These are phyloP conservation scores for Leccinellum albellum DNA, from an alignment of 768 basidiomycete species.

Conservation along the genomic window DNA sequence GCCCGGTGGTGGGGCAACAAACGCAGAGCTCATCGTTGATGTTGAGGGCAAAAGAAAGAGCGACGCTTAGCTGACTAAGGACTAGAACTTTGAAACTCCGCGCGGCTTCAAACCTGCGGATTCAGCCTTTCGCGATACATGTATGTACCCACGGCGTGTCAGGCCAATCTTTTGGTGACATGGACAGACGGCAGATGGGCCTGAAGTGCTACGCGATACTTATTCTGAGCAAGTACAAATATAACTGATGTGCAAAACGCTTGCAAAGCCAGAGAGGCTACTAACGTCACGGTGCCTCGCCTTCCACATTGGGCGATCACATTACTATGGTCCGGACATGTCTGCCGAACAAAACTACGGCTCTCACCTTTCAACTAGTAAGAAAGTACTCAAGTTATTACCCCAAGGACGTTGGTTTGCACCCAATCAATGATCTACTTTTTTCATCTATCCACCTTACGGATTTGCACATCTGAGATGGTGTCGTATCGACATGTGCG, in stretches of 20 bases:
- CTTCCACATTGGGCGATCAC: neutral
- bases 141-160: too few relatives aligned
- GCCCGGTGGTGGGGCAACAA: conserved; percentile 39
- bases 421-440: neutral
- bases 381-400: neutral
- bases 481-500: neutral
- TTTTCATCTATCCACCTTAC: neutral
- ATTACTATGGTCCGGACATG: too few relatives aligned
- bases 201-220: neutral
- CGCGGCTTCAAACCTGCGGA: neutral
- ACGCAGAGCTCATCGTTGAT: conserved; percentile 31
- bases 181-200: neutral
- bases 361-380: neutral
- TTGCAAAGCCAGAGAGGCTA: neutral
- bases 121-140: too few relatives aligned
- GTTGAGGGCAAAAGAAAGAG: conserved; percentile 28
- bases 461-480: neutral
- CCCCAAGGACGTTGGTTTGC: neutral
- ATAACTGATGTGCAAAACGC: neutral
- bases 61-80: conserved; percentile 23
- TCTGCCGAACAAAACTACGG: neutral
- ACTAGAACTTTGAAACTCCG: conserved; percentile 8
- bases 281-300: neutral
- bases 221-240: too few relatives aligned
- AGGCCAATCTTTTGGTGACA: neutral